phyloP scores from a whole-genome alignment of 805 yeast species.

The Barnettozyma sucrosica region DNA sequence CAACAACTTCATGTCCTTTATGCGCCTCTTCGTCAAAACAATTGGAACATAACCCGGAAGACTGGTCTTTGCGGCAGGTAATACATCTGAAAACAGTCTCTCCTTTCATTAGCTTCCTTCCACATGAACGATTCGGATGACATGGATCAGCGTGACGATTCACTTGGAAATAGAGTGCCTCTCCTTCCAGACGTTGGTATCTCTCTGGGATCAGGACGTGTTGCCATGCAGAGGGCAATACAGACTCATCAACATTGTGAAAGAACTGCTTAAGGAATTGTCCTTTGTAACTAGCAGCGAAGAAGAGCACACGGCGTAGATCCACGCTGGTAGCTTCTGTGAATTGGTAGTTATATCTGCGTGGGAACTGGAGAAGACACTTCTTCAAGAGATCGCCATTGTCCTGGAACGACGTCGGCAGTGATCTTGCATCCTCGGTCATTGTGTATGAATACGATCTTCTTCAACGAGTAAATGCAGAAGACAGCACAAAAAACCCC shows the following conservation, averaged over 20 bases:
- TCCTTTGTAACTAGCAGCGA: constrained; percentile 38
- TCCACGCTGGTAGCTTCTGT: constrained; percentile 26
- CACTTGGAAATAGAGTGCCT: constrained; percentile 18
- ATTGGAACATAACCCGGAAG: constrained; percentile 74
- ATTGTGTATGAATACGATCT: background rate
- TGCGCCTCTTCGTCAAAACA: constrained; percentile 73
- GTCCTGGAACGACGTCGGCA: constrained; percentile 15
- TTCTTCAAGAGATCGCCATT: constrained; percentile 25
- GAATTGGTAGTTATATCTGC: constrained; percentile 28
- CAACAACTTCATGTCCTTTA: constrained; percentile 63
- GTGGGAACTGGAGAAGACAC: constrained; percentile 36
- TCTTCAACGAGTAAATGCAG: background rate
- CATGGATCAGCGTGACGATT: constrained; percentile 20
- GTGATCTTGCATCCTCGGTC: background rate
- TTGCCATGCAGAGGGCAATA: constrained; percentile 21
- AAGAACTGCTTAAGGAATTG: constrained; percentile 35
- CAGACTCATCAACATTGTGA: constrained; percentile 22
- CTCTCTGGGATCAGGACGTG: constrained; percentile 21
- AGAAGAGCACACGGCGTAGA: constrained; percentile 38
- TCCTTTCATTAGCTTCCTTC: constrained; percentile 64
- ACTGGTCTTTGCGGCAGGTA: constrained; percentile 73
- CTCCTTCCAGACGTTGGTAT: constrained; percentile 19
- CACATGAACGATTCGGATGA: constrained; percentile 69
- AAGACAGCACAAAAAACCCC: no score
- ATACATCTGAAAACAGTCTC: constrained; percentile 78